Percentiles rank a stretch among this genome's conserved stretches.
Conservation (phyloP, 495 filamentous ascomycete genomes). For the Xylaria curta region DNA sequence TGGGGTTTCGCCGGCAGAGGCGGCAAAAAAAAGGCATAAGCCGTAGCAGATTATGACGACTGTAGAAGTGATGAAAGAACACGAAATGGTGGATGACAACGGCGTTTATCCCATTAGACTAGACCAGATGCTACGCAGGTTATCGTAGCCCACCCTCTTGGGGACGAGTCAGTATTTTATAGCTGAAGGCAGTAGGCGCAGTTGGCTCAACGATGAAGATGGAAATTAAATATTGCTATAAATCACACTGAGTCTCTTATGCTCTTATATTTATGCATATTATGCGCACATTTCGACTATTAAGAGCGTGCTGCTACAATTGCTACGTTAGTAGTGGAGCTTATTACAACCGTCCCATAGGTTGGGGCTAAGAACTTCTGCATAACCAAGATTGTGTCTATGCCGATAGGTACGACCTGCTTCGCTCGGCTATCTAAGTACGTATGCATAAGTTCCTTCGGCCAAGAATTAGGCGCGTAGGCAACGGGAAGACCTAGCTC, state of each 20-base stretch:
- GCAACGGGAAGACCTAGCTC: background rate
- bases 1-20: conserved; percentile 50
- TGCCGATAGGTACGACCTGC: background rate
- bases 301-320: background rate
- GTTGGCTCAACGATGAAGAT: background rate
- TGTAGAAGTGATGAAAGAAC: background rate
- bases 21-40: conserved; percentile 1
- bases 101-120: background rate
- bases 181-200: background rate
- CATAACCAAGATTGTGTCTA: background rate
- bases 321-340: background rate
- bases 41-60: background rate
- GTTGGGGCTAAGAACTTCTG: background rate
- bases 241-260: background rate
- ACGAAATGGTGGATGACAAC: background rate
- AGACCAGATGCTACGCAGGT: background rate
- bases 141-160: no score
- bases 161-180: background rate
- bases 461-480: background rate
- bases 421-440: background rate
- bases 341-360: background rate
- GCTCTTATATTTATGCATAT: background rate
- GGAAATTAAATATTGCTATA: background rate
- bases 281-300: background rate
- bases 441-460: background rate